Evolutionary conservation across 768 basidiomycete genomes (phyloP), one percentile per base, ranked within the genome.

Genomic region (Tricholomella constricta): DNA sequence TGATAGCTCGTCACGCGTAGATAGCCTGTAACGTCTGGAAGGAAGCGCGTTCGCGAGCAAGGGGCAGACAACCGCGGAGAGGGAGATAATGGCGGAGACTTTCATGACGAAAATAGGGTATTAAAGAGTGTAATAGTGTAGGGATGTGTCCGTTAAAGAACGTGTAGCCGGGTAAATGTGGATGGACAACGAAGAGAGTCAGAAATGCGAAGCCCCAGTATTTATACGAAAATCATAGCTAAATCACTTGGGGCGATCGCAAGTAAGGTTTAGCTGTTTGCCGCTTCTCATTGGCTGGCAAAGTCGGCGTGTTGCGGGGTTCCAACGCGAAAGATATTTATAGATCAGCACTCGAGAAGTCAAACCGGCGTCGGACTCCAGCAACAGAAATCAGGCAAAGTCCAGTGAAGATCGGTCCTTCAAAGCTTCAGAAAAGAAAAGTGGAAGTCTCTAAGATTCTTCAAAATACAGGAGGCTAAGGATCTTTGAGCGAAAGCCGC

Each of bases 401-500:
- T n/a, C n/a, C n/a, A n/a, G n/a, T n/a, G n/a, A n/a, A n/a, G n/a
- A n/a, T n/a, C n/a, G n/a, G n/a, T n/a, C n/a, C n/a, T n/a, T n/a
- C n/a, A n/a, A n/a, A n/a, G n/a, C n/a, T n/a, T n/a, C n/a, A 19
- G 10, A 42, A 51, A 20, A 8, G 25, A 3, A 19, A 26, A 37
- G 25, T 17, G 3, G 5, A 45, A 25, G 6, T 10, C 12, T 32
- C 22, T 7, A 25, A 14, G n/a, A 15, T 26, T 35, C 26, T 27
- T 4, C 19, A n/a, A 42, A 42, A 42, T 44, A 25, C 19, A 42
- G 2, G 45, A 17, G 12, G 29, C 41, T 53, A 55, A 31, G 42
- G 6, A 32, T 45, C 25, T 41, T 55, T 53, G 6, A 59, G 51
- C 45, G 44, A 44, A 25, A 90, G 76, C 25, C 84, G 76, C 91